Percentiles rank a stretch among this genome's conserved stretches.
Evolutionary conservation across 164 flowering plant genomes (phyloP).

Genomic region (Stephania yunnanensis): DNA sequence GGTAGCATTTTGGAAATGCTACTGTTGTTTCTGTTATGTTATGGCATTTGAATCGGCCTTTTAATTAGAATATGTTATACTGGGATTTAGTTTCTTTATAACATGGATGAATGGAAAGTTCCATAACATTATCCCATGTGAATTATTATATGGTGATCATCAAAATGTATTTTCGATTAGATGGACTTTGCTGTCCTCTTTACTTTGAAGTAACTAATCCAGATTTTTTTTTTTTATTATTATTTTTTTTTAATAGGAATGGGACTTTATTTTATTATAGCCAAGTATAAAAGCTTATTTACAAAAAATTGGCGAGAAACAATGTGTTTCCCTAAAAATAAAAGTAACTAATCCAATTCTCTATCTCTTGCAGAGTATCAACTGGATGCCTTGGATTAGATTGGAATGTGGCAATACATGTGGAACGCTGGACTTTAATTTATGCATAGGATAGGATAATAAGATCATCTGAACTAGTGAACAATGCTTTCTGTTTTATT

Average conservation of each 20-base stretch:
- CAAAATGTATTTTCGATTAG: background rate
- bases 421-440: background rate
- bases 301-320: too few relatives aligned
- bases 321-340: too few relatives aligned
- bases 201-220: background rate
- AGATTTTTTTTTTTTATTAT: too few relatives aligned
- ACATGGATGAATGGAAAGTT: background rate
- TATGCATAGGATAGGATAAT: background rate
- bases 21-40: too few relatives aligned
- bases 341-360: background rate
- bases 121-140: background rate
- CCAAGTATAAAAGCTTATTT: too few relatives aligned
- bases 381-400: slow-evolving; percentile 7
- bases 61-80: background rate
- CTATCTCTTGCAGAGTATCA: slow-evolving; percentile 1
- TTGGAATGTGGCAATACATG: background rate
- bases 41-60: too few relatives aligned
- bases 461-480: background rate
- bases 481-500: background rate
- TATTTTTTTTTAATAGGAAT: too few relatives aligned
- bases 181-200: background rate
- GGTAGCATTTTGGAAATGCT: too few relatives aligned
- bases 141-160: background rate
- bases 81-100: background rate
- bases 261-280: too few relatives aligned